phyloP scores from a whole-genome alignment of 2,329 filamentous ascomycete genomes.

The Cytospora chrysosperma region DNA sequence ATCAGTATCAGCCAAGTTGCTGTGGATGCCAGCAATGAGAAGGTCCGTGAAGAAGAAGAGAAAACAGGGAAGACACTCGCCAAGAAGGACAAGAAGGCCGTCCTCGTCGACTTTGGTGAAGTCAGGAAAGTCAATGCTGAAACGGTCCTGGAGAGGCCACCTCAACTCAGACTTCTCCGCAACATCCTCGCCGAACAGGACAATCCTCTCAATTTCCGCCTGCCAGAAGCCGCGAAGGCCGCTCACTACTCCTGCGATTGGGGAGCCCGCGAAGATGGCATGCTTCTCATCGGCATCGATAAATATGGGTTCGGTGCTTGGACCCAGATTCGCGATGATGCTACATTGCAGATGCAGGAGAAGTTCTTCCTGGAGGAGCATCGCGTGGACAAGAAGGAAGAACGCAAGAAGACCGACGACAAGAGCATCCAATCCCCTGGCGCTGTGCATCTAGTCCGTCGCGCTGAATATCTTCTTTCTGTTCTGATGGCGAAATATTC shows the following conservation, averaged over 20 bases:
- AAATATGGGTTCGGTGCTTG: constrained; percentile 94
- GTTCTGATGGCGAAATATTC: constrained; percentile 85
- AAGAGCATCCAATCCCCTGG: constrained; percentile 89
- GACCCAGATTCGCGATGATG: constrained; percentile 89
- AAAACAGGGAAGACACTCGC: constrained; percentile 78
- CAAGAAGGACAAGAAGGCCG: constrained; percentile 97
- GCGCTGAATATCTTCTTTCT: constrained; percentile 93
- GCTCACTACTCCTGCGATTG: constrained; percentile 90
- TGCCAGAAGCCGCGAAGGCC: constrained; percentile 87
- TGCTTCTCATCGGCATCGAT: constrained; percentile 92
- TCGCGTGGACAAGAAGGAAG: constrained; percentile 95
- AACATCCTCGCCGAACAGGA: constrained; percentile 65
- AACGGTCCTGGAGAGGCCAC: constrained; percentile 87
- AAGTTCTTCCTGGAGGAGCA: constrained; percentile 98
- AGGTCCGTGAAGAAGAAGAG: constrained; percentile 78
- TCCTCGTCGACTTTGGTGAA: constrained; percentile 90
- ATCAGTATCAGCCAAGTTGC: constrained; percentile 57
- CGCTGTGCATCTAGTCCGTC: constrained; percentile 93
- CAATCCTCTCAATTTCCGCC: constrained; percentile 78
- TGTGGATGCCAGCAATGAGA: constrained; percentile 66
- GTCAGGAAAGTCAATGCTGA: constrained; percentile 95
- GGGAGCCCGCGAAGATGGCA: constrained; percentile 92
- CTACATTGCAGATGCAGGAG: constrained; percentile 78
- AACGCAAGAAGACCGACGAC: constrained; percentile 75
- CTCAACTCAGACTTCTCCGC: constrained; percentile 81